Base-by-base conservation (phyloP, 2,329 filamentous ascomycete genomes). In the Paraphaeosphaeria sporulosa region DNA sequence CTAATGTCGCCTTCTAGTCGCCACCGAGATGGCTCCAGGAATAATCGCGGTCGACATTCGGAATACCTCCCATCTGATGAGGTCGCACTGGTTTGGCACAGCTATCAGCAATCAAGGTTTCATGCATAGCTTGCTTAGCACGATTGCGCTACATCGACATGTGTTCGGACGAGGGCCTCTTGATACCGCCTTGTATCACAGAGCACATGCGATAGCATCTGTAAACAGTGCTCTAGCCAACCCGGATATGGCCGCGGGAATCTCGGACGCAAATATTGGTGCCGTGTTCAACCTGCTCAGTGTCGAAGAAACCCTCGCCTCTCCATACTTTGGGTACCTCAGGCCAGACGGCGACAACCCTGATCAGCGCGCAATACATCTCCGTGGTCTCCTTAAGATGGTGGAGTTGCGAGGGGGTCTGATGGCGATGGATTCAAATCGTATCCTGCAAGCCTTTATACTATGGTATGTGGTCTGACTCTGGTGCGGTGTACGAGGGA, bases 361-460 rank as follows among this genome's bases (percentile, higher is more conserved):
- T 42, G 70, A 74, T 56, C 74, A 75, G 52, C 71, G 71, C 46
- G 63, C 63, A 42, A 75, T 75, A 52, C 76, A 78, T 59, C 51
- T 74, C 42, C 69, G 70, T 30, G 76, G 75, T 4, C 46, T 78
- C 63, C 67, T 65, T 34, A 71, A 63, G 59, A 78, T 78, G 76
- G 62, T 78, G 15, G 68, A 73, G 53, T 46, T 77, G 51, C 69
- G 76, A 15, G 76, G 76, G 34, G 76, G 76, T 15, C 60, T 78
- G 12, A 60, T 54, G 50, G 70, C 68, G 56, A 72, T 78, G 40
- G 68, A 66, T 42, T 74, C 73, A 21, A 78, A 77, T 60, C 73
- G 74, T 52, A 76, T 76, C n/a, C 62, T 78, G 21, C 75, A 78
- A 54, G 74, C 76, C 25, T 78, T 78, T 71, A 77, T 78, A 70